phyloP scores from a whole-genome alignment of 768 basidiomycete species.

The Austroboletus eburneus region DNA sequence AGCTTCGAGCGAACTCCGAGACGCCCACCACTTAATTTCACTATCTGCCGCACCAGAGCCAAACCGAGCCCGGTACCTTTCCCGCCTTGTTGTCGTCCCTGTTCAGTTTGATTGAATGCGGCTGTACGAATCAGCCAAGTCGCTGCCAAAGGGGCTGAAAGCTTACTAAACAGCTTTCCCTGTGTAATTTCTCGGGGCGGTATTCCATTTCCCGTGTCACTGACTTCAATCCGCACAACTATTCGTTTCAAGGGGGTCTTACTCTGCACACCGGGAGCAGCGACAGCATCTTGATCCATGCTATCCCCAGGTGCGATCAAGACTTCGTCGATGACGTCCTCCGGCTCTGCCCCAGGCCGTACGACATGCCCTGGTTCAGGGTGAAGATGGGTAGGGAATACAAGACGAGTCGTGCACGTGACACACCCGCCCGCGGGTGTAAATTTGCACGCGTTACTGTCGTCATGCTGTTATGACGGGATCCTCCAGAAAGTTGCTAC shows the following conservation, averaged over 20 bases:
- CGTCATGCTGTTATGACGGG: background rate
- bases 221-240: slow-evolving; percentile 81
- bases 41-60: slow-evolving; percentile 74
- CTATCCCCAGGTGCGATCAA: slow-evolving; percentile 31
- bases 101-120: slow-evolving; percentile 76
- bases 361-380: slow-evolving; percentile 8
- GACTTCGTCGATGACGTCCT: slow-evolving; percentile 23
- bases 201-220: slow-evolving; percentile 70
- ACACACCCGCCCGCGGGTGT: slow-evolving; percentile 68
- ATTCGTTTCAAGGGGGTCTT: slow-evolving; percentile 48
- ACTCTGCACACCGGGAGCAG: background rate
- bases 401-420: slow-evolving; percentile 60
- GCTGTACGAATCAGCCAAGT: slow-evolving; percentile 34
- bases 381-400: slow-evolving; percentile 31
- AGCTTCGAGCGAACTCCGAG: slow-evolving; percentile 64
- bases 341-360: slow-evolving; percentile 3
- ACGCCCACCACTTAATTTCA: slow-evolving; percentile 69
- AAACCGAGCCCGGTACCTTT: slow-evolving; percentile 73
- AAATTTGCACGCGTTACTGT: slow-evolving; percentile 77
- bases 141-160: slow-evolving; percentile 5
- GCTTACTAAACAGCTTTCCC: slow-evolving; percentile 66
- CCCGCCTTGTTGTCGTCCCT: slow-evolving; percentile 68
- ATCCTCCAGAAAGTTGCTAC: background rate
- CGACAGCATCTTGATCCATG: background rate
- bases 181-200: slow-evolving; percentile 63